A percentile compares a stretch with the other conserved stretches of the same genome.
Evolutionary conservation across 2,329 filamentous ascomycete species (phyloP).

Genomic region (Sporothrix phasma): DNA sequence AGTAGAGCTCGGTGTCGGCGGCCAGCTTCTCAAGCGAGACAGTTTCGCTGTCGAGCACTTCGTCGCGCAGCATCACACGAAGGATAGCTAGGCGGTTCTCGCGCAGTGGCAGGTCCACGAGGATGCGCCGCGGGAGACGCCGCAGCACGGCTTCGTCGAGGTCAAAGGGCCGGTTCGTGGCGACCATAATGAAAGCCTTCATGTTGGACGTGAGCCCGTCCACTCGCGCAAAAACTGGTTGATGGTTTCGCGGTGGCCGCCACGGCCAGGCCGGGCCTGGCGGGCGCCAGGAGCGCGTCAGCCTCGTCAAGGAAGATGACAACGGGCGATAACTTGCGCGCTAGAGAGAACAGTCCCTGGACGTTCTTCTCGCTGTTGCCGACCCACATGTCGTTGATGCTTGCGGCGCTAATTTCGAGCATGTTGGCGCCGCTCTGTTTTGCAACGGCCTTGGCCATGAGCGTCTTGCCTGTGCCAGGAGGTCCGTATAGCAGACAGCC

Average conservation of each 20-base stretch:
- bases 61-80: conserved; percentile 59
- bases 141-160: conserved; percentile 79
- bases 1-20: conserved; percentile 63
- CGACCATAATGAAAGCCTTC: conserved; percentile 94
- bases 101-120: conserved; percentile 61
- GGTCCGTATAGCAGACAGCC: conserved; percentile 83
- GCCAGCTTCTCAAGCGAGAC: conserved; percentile 56
- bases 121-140: conserved; percentile 60
- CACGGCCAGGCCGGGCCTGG: conserved; percentile 52
- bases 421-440: conserved; percentile 58
- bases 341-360: conserved; percentile 79
- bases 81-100: conserved; percentile 52
- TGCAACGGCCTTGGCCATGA: conserved; percentile 59
- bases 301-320: conserved; percentile 97
- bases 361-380: conserved; percentile 96
- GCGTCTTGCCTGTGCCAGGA: conserved; percentile 67
- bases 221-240: conserved; percentile 96
- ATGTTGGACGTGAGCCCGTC: conserved; percentile 68
- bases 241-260: conserved; percentile 76
- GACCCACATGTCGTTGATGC: conserved; percentile 93
- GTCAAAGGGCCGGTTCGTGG: conserved; percentile 91
- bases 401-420: conserved; percentile 84
- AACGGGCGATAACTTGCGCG: conserved; percentile 82
- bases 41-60: conserved; percentile 45
- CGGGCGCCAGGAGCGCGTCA: conserved; percentile 76